Evolutionary conservation across 805 yeast genomes (phyloP).

Genomic region (Lipomyces orientalis): DNA sequence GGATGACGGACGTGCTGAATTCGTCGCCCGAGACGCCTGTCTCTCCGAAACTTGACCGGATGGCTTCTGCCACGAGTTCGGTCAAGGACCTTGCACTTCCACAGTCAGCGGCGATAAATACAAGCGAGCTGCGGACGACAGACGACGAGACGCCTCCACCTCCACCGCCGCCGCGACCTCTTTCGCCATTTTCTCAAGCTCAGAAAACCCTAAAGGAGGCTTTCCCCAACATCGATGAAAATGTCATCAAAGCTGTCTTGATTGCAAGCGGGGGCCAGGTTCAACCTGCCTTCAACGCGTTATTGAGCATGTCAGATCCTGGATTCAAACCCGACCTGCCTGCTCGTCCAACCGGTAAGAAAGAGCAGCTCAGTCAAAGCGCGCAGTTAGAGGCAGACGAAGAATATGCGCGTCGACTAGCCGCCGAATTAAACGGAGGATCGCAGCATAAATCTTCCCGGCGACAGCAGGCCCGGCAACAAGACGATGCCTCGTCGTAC

Average conservation of each 20-base stretch:
- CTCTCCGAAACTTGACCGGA: constrained; percentile 15
- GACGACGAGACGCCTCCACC: constrained; percentile 47
- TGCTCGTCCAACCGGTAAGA: constrained; percentile 38
- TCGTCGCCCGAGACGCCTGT: constrained; percentile 31
- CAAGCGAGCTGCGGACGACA: background rate
- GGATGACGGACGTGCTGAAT: constrained; percentile 36
- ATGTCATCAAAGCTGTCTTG: constrained; percentile 73
- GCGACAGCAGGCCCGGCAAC: constrained; percentile 28
- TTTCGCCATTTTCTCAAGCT: constrained; percentile 61
- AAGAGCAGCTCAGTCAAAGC: constrained; percentile 43
- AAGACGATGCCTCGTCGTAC: constrained; percentile 9
- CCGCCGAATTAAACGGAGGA: constrained; percentile 43
- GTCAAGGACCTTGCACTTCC: background rate
- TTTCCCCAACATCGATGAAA: constrained; percentile 77
- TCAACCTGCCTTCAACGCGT: constrained; percentile 88
- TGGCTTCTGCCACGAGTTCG: constrained; percentile 1
- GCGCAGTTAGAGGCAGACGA: constrained; percentile 76
- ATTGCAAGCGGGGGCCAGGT: constrained; percentile 83
- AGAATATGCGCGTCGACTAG: constrained; percentile 77
- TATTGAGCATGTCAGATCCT: constrained; percentile 72
- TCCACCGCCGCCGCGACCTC: constrained; percentile 63
- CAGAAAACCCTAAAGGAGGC: constrained; percentile 76
- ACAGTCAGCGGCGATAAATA: background rate
- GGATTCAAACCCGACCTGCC: constrained; percentile 36
- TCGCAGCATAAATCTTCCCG: background rate